Evolutionary conservation across 2,329 filamentous ascomycete genomes (phyloP), one percentile per base, ranked within the genome.

Genomic region (Dichotomopilus funicola): DNA sequence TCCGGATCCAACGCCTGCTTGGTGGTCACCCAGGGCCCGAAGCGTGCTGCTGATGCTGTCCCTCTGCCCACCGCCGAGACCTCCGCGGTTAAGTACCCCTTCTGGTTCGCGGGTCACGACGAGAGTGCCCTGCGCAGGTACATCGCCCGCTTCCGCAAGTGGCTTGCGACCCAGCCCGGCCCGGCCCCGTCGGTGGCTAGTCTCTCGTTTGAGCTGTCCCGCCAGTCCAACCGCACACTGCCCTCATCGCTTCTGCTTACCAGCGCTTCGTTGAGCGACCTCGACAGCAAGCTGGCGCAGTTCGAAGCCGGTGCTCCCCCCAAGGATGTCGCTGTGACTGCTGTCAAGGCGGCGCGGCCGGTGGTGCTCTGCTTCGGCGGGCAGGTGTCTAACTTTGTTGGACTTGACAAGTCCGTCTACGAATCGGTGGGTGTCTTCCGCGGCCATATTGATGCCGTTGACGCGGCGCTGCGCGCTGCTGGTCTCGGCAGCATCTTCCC

Each of bases 1-100:
- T 44, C 51, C 6, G 58, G 58, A 1, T 43, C 37, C 11, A 60
- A 56, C 40, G n/a, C 31, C 41, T 45, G 45, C 4, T 4, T 56
- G 4, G 13, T 53, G n/a, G 19, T n/a, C 42, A 19, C n/a, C 10
- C n/a, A 44, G 13, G 19, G 8, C 5, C 42, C 42, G 9, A 8
- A n/a, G 4, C 42, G 13, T 27, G n/a, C 2, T 27, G 42, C 19
- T n/a, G 10, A n/a, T 7, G 13, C 19, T 19, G 42, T 2, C 1
- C 43, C 10, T 9, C 2, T 31, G 6, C 33, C 43, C 7, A 44
- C 9, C 9, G 42, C n/a, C 9, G 8, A 44, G 37, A 9, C 37
- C 9, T 9, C 8, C 37, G 37, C 19, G 5, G 19, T 44, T 6
- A 27, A 13, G n/a, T 19, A 19, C 9, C 42, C 42, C n/a, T 19